Percentiles rank a stretch among this genome's conserved stretches.
Conservation (phyloP, 1,284 basidiomycete species). For the Rugosomyces carneus region DNA sequence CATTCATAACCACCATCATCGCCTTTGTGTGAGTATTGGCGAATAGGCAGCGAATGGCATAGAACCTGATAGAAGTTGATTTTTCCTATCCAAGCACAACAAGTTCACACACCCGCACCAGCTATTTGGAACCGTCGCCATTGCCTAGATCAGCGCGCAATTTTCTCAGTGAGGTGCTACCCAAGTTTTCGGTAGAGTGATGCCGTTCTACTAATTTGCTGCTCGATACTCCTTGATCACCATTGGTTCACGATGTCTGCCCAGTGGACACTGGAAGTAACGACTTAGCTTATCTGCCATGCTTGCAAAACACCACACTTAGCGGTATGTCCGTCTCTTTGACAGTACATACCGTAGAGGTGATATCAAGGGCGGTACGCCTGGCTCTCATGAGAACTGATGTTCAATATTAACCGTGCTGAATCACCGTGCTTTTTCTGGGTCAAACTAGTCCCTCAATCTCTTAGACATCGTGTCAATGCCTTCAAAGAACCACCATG, state of each 20-base stretch:
- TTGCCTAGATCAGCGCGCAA: background rate
- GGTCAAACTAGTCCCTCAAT: background rate
- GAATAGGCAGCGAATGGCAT: background rate
- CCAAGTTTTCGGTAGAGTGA: background rate
- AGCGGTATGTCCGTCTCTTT: no score
- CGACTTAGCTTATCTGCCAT: no score
- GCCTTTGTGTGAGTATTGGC: background rate
- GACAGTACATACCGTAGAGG: no score
- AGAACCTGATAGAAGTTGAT: background rate
- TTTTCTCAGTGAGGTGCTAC: background rate
- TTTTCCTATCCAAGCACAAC: background rate
- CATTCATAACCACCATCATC: background rate
- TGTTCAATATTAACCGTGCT: no score
- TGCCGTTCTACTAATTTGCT: background rate
- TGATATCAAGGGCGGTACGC: no score
- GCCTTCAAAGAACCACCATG: background rate
- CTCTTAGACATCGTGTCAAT: background rate
- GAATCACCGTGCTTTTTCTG: no score
- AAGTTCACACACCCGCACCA: conserved; percentile 2
- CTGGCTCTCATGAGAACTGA: no score
- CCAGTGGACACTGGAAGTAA: no score
- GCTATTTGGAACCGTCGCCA: background rate
- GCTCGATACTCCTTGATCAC: no score
- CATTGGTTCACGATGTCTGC: no score
- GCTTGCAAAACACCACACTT: no score